Evolutionary conservation across 768 basidiomycete genomes (phyloP).

Genomic region (Podaxis sp.): DNA sequence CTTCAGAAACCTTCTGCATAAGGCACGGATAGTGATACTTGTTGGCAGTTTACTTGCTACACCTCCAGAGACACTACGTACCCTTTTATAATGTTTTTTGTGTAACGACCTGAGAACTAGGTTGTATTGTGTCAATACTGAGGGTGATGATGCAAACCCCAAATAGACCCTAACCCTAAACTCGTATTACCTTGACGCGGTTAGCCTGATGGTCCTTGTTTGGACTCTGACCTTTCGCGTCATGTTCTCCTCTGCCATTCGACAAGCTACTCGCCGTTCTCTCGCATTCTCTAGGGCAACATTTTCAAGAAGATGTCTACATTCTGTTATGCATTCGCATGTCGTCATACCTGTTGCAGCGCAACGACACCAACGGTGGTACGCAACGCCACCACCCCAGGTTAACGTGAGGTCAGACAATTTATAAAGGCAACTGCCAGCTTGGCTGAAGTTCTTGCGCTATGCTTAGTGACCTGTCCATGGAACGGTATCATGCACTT

Average conservation of each 20-base stretch:
- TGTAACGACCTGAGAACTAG: background rate
- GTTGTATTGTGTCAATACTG: background rate
- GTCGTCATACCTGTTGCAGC: background rate
- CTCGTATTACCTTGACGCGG: slow-evolving; percentile 15
- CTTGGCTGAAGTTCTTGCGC: background rate
- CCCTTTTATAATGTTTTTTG: background rate
- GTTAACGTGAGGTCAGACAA: slow-evolving; percentile 51
- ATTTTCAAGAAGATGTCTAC: slow-evolving; percentile 1
- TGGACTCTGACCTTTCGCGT: slow-evolving; percentile 1
- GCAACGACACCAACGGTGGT: slow-evolving; percentile 27
- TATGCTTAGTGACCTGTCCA: slow-evolving; percentile 42
- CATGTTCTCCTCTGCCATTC: slow-evolving; percentile 30
- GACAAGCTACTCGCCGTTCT: slow-evolving; percentile 26
- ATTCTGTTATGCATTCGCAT: background rate
- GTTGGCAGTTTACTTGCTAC: background rate
- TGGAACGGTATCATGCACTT: slow-evolving; percentile 66
- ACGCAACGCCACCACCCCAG: slow-evolving; percentile 59
- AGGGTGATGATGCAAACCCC: background rate
- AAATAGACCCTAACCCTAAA: slow-evolving; percentile 30
- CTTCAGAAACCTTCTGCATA: slow-evolving; percentile 24
- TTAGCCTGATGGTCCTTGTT: background rate
- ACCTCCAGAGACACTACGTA: background rate
- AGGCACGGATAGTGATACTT: background rate
- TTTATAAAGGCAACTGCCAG: background rate
- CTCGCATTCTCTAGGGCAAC: slow-evolving; percentile 7